phyloP scores from a whole-genome alignment of 805 yeast genomes.

The Komagataella phaffii region DNA sequence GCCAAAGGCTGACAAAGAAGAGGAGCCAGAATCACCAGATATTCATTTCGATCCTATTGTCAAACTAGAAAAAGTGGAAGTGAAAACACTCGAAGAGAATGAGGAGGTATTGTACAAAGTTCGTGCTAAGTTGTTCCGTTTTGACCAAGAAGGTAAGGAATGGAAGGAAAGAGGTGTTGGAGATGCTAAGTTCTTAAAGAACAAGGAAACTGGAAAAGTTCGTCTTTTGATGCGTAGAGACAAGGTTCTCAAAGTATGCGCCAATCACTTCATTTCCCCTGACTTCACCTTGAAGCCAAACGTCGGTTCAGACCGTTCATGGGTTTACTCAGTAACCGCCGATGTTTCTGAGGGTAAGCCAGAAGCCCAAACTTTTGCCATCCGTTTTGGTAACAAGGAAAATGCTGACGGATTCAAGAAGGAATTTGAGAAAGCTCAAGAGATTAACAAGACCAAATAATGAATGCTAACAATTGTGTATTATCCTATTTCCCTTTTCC shows the following conservation, averaged over 20 bases:
- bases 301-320: conserved; percentile 93
- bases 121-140: conserved; percentile 91
- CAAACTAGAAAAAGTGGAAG: conserved; percentile 89
- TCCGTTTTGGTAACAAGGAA: conserved; percentile 84
- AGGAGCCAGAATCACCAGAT: conserved; percentile 58
- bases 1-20: conserved; percentile 24
- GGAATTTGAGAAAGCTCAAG: conserved; percentile 78
- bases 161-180: conserved; percentile 99
- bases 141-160: conserved; percentile 67
- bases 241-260: conserved; percentile 95
- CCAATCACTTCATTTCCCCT: conserved; percentile 82
- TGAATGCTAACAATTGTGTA: background rate
- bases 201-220: conserved; percentile 68
- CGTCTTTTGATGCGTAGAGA: conserved; percentile 98
- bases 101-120: conserved; percentile 77
- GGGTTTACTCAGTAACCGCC: conserved; percentile 94
- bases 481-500: conserved; percentile 2
- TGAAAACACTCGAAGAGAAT: conserved; percentile 88
- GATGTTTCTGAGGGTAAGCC: conserved; percentile 94
- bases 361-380: conserved; percentile 93
- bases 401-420: conserved; percentile 94
- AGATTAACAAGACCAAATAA: conserved; percentile 31
- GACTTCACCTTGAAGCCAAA: conserved; percentile 81
- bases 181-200: conserved; percentile 90
- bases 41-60: conserved; percentile 96